These are phyloP conservation scores for Stemphylium beticola DNA, from an alignment of 2,329 filamentous ascomycete genomes.

Conservation along the genomic window DNA sequence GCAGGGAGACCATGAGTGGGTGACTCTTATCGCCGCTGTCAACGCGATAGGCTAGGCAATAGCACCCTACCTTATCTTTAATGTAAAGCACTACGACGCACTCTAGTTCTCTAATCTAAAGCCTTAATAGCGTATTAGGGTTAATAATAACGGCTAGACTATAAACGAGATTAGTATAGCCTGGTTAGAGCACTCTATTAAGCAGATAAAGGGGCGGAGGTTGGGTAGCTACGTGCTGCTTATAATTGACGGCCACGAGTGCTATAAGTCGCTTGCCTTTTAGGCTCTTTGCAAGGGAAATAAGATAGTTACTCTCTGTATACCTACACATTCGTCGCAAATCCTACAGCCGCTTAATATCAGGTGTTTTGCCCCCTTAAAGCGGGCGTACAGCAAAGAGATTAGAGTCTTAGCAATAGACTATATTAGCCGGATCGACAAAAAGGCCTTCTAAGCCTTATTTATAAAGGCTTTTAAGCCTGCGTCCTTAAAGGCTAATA, in stretches of 20 bases:
- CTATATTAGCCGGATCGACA: conserved; percentile 3
- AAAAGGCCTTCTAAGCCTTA: neutral
- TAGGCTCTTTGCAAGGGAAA: conserved; percentile 22
- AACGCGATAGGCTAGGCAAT: no score
- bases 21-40: no score
- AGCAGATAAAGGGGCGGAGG: no score
- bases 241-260: conserved; percentile 21
- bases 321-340: neutral
- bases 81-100: no score
- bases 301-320: neutral
- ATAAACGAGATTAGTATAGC: no score
- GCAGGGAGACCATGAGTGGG: no score
- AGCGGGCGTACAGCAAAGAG: conserved; percentile 1
- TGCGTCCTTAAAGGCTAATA: neutral
- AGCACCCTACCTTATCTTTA: no score
- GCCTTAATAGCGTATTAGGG: no score
- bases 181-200: no score
- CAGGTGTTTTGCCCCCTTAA: neutral
- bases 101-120: no score
- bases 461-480: neutral
- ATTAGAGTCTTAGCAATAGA: neutral
- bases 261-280: conserved; percentile 44
- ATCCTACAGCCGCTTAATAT: no score
- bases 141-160: no score
- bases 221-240: conserved; percentile 20